Percentiles rank a stretch among this genome's conserved stretches.
Conservation (phyloP, 495 filamentous ascomycete genomes). For the Xylaria curta region DNA sequence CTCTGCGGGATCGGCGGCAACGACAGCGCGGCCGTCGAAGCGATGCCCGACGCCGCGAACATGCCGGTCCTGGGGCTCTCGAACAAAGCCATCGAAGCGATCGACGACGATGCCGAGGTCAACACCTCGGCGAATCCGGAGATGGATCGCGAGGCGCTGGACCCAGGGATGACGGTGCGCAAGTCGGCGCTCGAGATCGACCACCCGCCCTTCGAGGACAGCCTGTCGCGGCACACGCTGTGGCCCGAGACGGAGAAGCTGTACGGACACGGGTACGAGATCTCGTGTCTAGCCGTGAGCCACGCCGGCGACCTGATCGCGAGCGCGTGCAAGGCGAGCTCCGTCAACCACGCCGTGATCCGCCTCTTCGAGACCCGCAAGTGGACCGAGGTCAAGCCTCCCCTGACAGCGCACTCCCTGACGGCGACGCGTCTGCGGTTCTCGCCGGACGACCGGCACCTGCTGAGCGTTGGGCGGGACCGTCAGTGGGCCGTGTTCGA, state of each 20-base stretch:
- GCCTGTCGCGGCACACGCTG: constrained; percentile 85
- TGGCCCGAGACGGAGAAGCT: constrained; percentile 98
- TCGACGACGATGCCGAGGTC: constrained; percentile 52
- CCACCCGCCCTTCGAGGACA: constrained; percentile 87
- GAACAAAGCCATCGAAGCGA: constrained; percentile 83
- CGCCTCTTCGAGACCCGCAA: constrained; percentile 82
- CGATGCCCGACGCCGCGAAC: constrained; percentile 83
- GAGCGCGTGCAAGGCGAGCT: constrained; percentile 92
- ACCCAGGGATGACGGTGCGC: constrained; percentile 49
- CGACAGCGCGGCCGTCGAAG: constrained; percentile 42
- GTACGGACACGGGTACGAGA: constrained; percentile 98
- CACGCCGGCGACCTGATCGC: constrained; percentile 78
- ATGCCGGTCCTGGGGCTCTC: constrained; percentile 95
- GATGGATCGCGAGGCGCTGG: constrained; percentile 45
- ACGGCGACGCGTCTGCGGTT: constrained; percentile 85
- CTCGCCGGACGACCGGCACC: constrained; percentile 69
- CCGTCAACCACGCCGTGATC: constrained; percentile 92
- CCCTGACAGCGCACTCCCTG: constrained; percentile 78
- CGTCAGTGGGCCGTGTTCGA: constrained; percentile 86
- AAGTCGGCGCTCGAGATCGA: constrained; percentile 56
- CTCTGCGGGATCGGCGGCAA: constrained; percentile 64
- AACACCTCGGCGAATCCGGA: constrained; percentile 46
- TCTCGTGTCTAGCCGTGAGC: constrained; percentile 84
- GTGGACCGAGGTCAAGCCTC: constrained; percentile 88
- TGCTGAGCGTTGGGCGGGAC: constrained; percentile 91